These are phyloP conservation scores for Dioscorea alata DNA, from an alignment of 106 monocot genomes.

Conservation along the genomic window DNA sequence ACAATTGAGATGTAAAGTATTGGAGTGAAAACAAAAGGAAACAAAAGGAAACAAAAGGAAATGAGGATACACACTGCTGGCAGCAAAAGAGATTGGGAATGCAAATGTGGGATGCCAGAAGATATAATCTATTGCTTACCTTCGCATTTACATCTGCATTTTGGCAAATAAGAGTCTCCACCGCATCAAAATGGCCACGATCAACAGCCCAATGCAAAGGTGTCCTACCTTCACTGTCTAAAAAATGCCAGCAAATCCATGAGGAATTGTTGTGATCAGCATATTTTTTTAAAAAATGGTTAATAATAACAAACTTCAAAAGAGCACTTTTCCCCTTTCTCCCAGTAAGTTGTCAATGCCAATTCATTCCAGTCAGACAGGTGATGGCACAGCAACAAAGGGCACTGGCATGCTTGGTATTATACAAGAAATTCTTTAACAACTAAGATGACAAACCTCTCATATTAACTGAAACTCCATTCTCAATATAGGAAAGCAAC, in stretches of 20 bases:
- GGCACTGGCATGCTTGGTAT: background rate
- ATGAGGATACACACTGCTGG: no score
- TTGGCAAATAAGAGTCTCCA: constrained; percentile 56
- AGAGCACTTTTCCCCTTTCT: no score
- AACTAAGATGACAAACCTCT: constrained; percentile 36
- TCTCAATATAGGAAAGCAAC: constrained; percentile 41
- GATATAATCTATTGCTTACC: constrained; percentile 23
- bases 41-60: no score
- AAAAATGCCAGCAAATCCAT: no score
- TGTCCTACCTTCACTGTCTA: constrained; percentile 94
- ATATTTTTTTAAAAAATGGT: no score
- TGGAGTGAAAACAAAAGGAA: no score
- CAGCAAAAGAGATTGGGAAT: no score
- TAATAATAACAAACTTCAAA: no score
- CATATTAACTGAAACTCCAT: constrained; percentile 56
- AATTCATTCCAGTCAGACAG: no score
- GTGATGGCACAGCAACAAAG: background rate
- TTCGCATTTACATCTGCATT: constrained; percentile 86
- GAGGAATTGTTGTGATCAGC: no score
- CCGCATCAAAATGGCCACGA: constrained; percentile 72
- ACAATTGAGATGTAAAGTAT: background rate
- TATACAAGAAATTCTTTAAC: background rate
- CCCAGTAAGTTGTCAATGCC: no score
- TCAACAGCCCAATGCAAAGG: constrained; percentile 99
- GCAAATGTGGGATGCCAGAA: no score